Conservation (phyloP, 257 asterid genomes). For the Solanum neorickii region DNA sequence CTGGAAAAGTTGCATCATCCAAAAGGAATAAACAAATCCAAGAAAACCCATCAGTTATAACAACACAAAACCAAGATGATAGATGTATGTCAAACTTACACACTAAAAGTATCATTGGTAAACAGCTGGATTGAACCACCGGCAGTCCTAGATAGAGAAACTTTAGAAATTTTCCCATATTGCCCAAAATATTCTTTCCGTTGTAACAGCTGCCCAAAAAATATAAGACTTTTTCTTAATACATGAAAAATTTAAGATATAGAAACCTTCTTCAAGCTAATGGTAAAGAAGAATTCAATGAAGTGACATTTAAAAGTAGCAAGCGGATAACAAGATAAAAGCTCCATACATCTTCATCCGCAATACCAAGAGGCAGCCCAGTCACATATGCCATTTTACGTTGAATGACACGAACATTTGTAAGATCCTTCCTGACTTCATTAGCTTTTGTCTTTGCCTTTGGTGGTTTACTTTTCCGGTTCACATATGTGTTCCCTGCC, state of each 20-base stretch:
- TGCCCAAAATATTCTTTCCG: slow-evolving; percentile 88
- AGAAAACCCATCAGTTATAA: background rate
- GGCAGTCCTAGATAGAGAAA: slow-evolving; percentile 87
- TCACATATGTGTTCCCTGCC: slow-evolving; percentile 38
- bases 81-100: slow-evolving; percentile 42
- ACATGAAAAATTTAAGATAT: slow-evolving; percentile 2
- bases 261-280: background rate
- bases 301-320: background rate
- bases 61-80: background rate
- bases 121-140: slow-evolving; percentile 91
- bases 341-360: slow-evolving; percentile 76
- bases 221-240: background rate
- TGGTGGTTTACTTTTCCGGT: slow-evolving; percentile 56
- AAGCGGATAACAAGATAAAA: slow-evolving; percentile 3
- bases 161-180: slow-evolving; percentile 80
- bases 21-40: background rate
- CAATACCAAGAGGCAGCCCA: slow-evolving; percentile 85
- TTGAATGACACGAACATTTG: slow-evolving; percentile 87
- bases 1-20: background rate
- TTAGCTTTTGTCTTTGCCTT: slow-evolving; percentile 66
- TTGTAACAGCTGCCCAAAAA: slow-evolving; percentile 49
- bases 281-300: background rate
- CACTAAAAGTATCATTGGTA: slow-evolving; percentile 77
- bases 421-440: slow-evolving; percentile 78
- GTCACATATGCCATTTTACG: slow-evolving; percentile 89